Evolutionary conservation across 345 rosid genomes (phyloP), one percentile per base, ranked within the genome.

Genomic region (Brassica juncea): DNA sequence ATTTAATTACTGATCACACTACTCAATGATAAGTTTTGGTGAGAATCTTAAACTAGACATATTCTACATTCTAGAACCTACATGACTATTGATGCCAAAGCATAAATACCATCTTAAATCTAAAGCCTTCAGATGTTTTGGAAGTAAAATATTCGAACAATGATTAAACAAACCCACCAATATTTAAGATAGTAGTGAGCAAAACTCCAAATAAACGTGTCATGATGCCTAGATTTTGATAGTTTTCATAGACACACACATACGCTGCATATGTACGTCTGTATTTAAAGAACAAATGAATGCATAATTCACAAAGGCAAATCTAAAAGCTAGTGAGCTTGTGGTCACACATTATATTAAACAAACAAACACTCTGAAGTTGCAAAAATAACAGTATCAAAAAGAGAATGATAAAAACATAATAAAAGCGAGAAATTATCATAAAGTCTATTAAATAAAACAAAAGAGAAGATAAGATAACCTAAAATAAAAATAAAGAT

Each of bases 271-370:
- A 70, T 34, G 21, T 31, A 71, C 65, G 54, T 28, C 25, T 55
- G 54, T 30, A 30, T 71, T 65, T 8, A 31, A 65, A 64, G 23
- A 62, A 69, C 2, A 62, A 28, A 70, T 35, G 27, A 71, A 54
- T 35, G 52, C n/a, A 42, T 32, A 66, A 31, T 39, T 71, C 73
- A 42, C 19, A 66, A 72, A 28, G 30, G 68, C 28, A 66, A 66
- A 66, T 58, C 66, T 35, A 21, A 71, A 72, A 78, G 11, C 71
- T 60, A 47, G 74, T 73, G 70, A 73, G 64, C 44, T 73, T 68
- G 74, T 79, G 63, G 82, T 73, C 78, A 52, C 70, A 67, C 65
- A 57, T 58, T 19, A 19, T 19, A 19, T 66, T 30, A 19, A 11
- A 23, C 23, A 27, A 30, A 58, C n/a, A 54, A 55, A 10, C 15